These are phyloP conservation scores for Ceratobasidium sp. DNA, from an alignment of 1,284 basidiomycete genomes.

Conservation along the genomic window DNA sequence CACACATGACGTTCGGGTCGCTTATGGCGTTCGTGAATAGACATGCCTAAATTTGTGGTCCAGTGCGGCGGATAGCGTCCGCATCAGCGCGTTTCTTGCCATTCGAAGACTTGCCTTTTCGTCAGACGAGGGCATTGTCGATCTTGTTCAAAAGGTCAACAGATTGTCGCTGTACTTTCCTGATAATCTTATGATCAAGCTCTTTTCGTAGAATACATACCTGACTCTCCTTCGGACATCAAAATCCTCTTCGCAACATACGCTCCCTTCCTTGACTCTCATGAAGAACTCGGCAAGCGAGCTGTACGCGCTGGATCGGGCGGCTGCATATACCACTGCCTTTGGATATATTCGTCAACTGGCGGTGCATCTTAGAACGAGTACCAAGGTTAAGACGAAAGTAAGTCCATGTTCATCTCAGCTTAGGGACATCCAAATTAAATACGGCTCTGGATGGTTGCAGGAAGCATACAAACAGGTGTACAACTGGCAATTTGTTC, in stretches of 20 bases:
- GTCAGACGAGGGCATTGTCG: slow-evolving; percentile 82
- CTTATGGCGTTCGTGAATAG: slow-evolving; percentile 51
- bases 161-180: slow-evolving; percentile 25
- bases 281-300: slow-evolving; percentile 99
- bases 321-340: slow-evolving; percentile 88
- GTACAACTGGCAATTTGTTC: slow-evolving; percentile 98
- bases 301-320: slow-evolving; percentile 82
- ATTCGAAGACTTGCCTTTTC: slow-evolving; percentile 82
- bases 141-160: slow-evolving; percentile 84
- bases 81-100: slow-evolving; percentile 89
- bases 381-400: slow-evolving; percentile 88
- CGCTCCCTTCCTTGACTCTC: slow-evolving; percentile 90
- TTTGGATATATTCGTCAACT: slow-evolving; percentile 97
- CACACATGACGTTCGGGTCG: not conserved
- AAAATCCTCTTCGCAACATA: slow-evolving; percentile 85
- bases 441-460: slow-evolving; percentile 11
- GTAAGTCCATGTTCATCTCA: slow-evolving; percentile 53
- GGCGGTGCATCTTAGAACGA: slow-evolving; percentile 90
- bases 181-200: not conserved
- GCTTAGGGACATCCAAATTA: slow-evolving; percentile 39
- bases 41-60: slow-evolving; percentile 87
- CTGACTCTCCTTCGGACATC: slow-evolving; percentile 81
- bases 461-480: slow-evolving; percentile 90
- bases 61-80: slow-evolving; percentile 77
- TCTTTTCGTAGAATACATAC: slow-evolving; percentile 73